Conservation (phyloP, 1,284 basidiomycete species). For the Mycena citricolor region DNA sequence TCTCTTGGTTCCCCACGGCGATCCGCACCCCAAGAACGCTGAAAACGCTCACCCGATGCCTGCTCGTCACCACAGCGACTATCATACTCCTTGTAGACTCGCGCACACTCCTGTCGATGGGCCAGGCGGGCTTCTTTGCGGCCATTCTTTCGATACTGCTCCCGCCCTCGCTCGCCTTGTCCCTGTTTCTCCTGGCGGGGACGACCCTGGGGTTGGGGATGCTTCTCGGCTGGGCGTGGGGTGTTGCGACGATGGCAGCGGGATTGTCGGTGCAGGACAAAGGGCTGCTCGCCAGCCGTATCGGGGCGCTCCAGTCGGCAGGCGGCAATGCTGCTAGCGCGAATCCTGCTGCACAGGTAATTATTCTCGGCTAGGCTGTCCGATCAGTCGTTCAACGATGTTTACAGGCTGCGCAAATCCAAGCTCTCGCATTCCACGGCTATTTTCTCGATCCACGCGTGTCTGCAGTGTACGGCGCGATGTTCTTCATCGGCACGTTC, state of each 20-base stretch:
- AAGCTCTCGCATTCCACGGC: constrained; percentile 59
- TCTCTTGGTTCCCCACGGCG: constrained; percentile 33
- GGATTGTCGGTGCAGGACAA: constrained; percentile 56
- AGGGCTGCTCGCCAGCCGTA: constrained; percentile 41
- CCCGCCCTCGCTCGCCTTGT: constrained; percentile 37
- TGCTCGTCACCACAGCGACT: constrained; percentile 31
- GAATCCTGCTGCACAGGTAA: too few relatives aligned
- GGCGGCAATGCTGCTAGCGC: constrained; percentile 25
- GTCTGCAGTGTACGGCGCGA: constrained; percentile 65
- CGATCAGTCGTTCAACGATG: too few relatives aligned
- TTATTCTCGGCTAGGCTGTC: too few relatives aligned
- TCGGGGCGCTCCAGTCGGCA: constrained; percentile 42
- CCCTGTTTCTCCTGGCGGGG: constrained; percentile 34
- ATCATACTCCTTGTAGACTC: constrained; percentile 35
- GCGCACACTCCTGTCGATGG: constrained; percentile 33
- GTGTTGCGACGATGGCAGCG: constrained; percentile 69
- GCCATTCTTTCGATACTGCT: constrained; percentile 38
- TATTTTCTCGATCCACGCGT: constrained; percentile 68
- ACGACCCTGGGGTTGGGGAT: constrained; percentile 44
- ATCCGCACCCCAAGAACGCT: constrained; percentile 34
- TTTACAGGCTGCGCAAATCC: constrained; percentile 40
- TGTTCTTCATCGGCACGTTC: constrained; percentile 68
- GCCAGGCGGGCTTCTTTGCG: constrained; percentile 41
- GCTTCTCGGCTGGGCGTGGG: constrained; percentile 75
- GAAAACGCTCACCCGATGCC: constrained; percentile 41